A percentile compares a stretch with the other conserved stretches of the same genome.
Conservation (phyloP, 2,329 filamentous ascomycete species). For the Pyrenophora seminiperda region DNA sequence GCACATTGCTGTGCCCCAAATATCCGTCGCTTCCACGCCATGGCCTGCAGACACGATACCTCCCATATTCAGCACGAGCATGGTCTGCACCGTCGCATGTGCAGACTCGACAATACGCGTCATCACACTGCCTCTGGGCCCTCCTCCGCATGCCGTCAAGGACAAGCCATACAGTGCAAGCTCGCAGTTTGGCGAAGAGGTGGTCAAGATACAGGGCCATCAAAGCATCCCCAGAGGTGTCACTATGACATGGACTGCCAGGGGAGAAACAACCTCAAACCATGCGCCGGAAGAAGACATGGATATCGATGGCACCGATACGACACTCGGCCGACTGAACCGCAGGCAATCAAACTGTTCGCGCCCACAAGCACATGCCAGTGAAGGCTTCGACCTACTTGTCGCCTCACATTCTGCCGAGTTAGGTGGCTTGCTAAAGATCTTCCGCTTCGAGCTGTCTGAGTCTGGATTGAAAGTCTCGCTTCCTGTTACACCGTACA, state of each 20-base stretch:
- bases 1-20: slow-evolving; percentile 57
- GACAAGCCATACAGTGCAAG: slow-evolving; percentile 27
- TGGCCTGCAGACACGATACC: slow-evolving; percentile 49
- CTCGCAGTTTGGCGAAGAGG: slow-evolving; percentile 52
- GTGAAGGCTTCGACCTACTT: slow-evolving; percentile 48
- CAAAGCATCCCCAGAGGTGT: slow-evolving; percentile 58
- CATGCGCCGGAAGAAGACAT: slow-evolving; percentile 41
- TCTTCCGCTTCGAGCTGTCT: slow-evolving; percentile 49
- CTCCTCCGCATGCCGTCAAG: slow-evolving; percentile 53
- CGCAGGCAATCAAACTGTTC: slow-evolving; percentile 30
- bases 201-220: slow-evolving; percentile 56
- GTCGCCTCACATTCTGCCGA: slow-evolving; percentile 51
- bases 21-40: slow-evolving; percentile 40
- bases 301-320: slow-evolving; percentile 42
- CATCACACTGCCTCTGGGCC: slow-evolving; percentile 60
- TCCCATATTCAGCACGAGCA: slow-evolving; percentile 54
- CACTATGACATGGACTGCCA: slow-evolving; percentile 58
- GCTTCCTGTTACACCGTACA: slow-evolving; percentile 50
- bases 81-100: slow-evolving; percentile 61
- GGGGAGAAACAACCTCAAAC: slow-evolving; percentile 22
- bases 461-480: slow-evolving; percentile 47
- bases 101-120: slow-evolving; percentile 62
- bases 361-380: slow-evolving; percentile 23
- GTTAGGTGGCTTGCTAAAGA: slow-evolving; percentile 46
- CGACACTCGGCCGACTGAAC: slow-evolving; percentile 24